phyloP scores from a whole-genome alignment of 345 rosid species.

The Heritiera littoralis region DNA sequence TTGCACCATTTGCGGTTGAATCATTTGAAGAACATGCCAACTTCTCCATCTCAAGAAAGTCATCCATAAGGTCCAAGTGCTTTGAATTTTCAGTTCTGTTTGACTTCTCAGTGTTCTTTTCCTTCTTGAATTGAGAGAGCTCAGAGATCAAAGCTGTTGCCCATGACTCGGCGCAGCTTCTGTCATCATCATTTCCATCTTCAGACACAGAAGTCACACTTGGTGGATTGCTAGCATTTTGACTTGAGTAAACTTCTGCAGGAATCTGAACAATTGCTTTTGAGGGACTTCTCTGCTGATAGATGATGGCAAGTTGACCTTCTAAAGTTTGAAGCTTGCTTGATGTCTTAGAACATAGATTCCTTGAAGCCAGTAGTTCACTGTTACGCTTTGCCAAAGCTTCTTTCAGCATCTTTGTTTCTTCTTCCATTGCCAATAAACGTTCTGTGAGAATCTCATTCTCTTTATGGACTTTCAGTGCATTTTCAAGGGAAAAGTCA shows the following conservation, averaged over 20 bases:
- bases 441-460: constrained; percentile 79
- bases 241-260: constrained; percentile 58
- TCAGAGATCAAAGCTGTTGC: constrained; percentile 59
- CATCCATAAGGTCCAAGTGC: constrained; percentile 90
- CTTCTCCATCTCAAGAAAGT: constrained; percentile 98
- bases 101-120: constrained; percentile 41
- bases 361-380: constrained; percentile 91
- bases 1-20: constrained; percentile 42
- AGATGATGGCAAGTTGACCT: constrained; percentile 46
- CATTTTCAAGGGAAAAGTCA: constrained; percentile 66
- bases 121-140: constrained; percentile 59
- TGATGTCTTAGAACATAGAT: constrained; percentile 78
- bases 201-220: constrained; percentile 86
- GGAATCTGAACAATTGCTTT: constrained; percentile 50
- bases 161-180: constrained; percentile 79
- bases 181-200: constrained; percentile 82
- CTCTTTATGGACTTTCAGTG: constrained; percentile 74
- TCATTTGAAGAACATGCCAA: constrained; percentile 64
- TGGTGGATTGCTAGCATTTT: constrained; percentile 71
- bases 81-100: constrained; percentile 52
- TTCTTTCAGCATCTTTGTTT: constrained; percentile 97
- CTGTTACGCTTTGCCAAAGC: constrained; percentile 92
- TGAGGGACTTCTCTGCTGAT: constrained; percentile 53
- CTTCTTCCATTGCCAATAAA: constrained; percentile 88
- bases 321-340: constrained; percentile 78